These are phyloP conservation scores for Leucogyrophana mollusca DNA, from an alignment of 768 basidiomycete species.

Conservation along the genomic window DNA sequence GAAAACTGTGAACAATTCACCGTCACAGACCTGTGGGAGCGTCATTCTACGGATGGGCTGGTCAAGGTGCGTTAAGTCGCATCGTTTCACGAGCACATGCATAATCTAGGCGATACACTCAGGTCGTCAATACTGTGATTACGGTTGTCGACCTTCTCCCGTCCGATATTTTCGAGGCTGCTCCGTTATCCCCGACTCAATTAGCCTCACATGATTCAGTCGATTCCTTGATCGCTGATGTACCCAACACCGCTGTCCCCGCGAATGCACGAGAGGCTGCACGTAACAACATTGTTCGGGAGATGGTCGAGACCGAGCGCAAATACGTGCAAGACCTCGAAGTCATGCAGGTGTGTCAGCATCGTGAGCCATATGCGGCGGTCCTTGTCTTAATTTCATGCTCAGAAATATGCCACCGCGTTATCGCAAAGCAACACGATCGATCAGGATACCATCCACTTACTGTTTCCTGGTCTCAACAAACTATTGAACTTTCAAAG, in stretches of 20 bases:
- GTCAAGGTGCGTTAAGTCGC: slow-evolving; percentile 71
- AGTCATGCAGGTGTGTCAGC: slow-evolving; percentile 80
- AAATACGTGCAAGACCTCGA: slow-evolving; percentile 97
- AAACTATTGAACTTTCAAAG: slow-evolving; percentile 96
- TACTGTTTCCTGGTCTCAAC: slow-evolving; percentile 92
- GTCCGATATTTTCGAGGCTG: slow-evolving; percentile 61
- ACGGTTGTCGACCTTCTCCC: slow-evolving; percentile 80
- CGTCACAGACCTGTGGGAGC: slow-evolving; percentile 86
- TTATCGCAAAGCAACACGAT: slow-evolving; percentile 81
- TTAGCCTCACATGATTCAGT: slow-evolving; percentile 56
- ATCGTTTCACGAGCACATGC: slow-evolving; percentile 2
- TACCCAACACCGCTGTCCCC: slow-evolving; percentile 36
- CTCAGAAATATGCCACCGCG: slow-evolving; percentile 84
- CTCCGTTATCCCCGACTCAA: slow-evolving; percentile 56
- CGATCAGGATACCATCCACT: slow-evolving; percentile 93
- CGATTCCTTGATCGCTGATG: slow-evolving; percentile 53
- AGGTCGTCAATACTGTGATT: slow-evolving; percentile 91
- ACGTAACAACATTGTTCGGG: slow-evolving; percentile 76
- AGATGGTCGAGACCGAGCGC: slow-evolving; percentile 92
- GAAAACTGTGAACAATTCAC: slow-evolving; percentile 81
- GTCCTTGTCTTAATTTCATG: slow-evolving; percentile 13
- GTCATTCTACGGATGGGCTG: slow-evolving; percentile 89
- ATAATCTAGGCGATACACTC: slow-evolving; percentile 4
- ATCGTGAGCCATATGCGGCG: slow-evolving; percentile 8
- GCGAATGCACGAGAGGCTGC: slow-evolving; percentile 63